phyloP scores from a whole-genome alignment of 768 basidiomycete genomes.

The Cystobasidium ongulense region DNA sequence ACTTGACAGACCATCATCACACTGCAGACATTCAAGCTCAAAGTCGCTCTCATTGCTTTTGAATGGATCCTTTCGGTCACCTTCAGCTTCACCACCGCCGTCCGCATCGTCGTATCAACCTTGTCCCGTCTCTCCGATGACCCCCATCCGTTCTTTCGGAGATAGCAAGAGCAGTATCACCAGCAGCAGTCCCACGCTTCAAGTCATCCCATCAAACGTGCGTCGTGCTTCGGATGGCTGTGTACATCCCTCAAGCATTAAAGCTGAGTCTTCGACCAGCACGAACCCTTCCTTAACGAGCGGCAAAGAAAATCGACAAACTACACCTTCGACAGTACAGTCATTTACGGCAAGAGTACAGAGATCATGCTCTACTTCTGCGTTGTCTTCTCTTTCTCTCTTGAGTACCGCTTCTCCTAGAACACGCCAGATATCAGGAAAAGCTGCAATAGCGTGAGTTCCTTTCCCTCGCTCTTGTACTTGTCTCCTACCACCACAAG shows the following conservation, averaged over 20 bases:
- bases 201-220: too few relatives aligned
- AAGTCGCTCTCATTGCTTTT: not conserved
- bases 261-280: not conserved
- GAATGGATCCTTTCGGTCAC: not conserved
- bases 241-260: not conserved
- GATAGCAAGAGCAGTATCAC: too few relatives aligned
- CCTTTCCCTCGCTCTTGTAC: not conserved
- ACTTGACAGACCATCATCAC: not conserved
- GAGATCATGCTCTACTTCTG: constrained; percentile 5
- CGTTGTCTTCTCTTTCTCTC: not conserved
- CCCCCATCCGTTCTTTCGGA: not conserved
- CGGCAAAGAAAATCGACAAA: not conserved
- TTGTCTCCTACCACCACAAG: too few relatives aligned
- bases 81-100: not conserved
- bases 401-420: not conserved
- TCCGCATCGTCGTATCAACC: not conserved
- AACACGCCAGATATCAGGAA: not conserved
- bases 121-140: not conserved
- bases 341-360: not conserved
- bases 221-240: not conserved
- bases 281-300: not conserved
- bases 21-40: not conserved
- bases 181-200: too few relatives aligned
- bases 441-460: not conserved
- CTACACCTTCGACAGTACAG: not conserved